Evolutionary conservation across 1,284 basidiomycete genomes (phyloP).

Genomic region (Malassezia psittaci): DNA sequence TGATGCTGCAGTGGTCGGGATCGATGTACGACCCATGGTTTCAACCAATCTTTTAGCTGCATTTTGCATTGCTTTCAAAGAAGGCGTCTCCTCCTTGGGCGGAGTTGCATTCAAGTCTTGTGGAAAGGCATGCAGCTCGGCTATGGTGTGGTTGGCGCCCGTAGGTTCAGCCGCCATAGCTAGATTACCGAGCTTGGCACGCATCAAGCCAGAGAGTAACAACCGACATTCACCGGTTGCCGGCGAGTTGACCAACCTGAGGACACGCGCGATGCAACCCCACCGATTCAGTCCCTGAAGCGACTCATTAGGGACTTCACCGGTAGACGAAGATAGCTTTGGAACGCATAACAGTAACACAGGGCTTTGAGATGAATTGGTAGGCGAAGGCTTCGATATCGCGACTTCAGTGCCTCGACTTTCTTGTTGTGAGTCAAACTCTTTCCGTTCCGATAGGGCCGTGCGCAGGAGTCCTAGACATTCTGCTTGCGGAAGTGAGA

Average conservation of each 20-base stretch:
- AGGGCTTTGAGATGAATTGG: neutral
- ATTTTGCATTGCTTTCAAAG: slow-evolving; percentile 25
- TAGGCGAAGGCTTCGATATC: neutral
- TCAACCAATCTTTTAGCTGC: slow-evolving; percentile 31
- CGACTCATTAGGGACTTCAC: slow-evolving; percentile 13
- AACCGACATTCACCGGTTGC: slow-evolving; percentile 39
- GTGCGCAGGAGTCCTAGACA: slow-evolving; percentile 44
- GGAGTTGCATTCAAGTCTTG: slow-evolving; percentile 13
- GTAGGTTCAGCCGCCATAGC: neutral
- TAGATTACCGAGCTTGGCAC: slow-evolving; percentile 24
- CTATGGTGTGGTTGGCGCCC: neutral
- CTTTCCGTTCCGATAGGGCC: slow-evolving; percentile 24
- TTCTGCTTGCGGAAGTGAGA: slow-evolving; percentile 39
- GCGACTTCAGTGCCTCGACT: neutral
- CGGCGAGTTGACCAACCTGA: slow-evolving; percentile 41
- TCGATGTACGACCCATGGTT: slow-evolving; percentile 1
- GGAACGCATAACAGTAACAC: slow-evolving; percentile 9
- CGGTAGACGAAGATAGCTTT: slow-evolving; percentile 11
- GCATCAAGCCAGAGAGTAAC: slow-evolving; percentile 35
- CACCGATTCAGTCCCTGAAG: slow-evolving; percentile 36
- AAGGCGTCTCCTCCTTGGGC: slow-evolving; percentile 20
- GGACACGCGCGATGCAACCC: slow-evolving; percentile 40
- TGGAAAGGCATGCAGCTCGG: slow-evolving; percentile 12
- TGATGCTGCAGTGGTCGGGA: neutral
- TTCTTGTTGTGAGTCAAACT: neutral